phyloP scores from a whole-genome alignment of 768 basidiomycete species.

The Lepiota brunneoincarnata region DNA sequence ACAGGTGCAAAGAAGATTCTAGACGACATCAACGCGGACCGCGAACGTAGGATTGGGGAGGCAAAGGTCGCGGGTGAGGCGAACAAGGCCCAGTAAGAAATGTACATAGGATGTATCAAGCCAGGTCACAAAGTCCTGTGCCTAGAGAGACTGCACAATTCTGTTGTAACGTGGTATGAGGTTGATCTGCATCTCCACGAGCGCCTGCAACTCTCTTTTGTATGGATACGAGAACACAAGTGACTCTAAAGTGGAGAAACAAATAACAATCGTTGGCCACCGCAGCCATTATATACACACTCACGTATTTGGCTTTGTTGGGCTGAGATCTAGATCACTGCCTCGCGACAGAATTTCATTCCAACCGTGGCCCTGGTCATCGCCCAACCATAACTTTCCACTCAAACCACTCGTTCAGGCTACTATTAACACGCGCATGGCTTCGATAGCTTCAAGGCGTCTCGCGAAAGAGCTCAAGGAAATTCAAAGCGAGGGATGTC shows the following conservation, averaged over 20 bases:
- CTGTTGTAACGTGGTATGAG: slow-evolving; percentile 14
- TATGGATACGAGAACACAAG: slow-evolving; percentile 45
- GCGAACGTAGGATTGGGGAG: slow-evolving; percentile 44
- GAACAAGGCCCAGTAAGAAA: background rate
- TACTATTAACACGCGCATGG: slow-evolving; percentile 35
- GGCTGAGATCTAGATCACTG: slow-evolving; percentile 11
- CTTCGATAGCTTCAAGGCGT: slow-evolving; percentile 61
- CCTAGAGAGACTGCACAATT: slow-evolving; percentile 17
- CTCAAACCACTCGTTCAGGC: background rate
- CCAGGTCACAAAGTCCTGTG: slow-evolving; percentile 25
- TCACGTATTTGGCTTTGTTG: slow-evolving; percentile 36
- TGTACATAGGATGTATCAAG: slow-evolving; percentile 21
- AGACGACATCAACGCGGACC: slow-evolving; percentile 76
- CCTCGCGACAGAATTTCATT: background rate
- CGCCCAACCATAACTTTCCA: background rate
- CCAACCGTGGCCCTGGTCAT: too few species aligned
- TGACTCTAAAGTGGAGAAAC: slow-evolving; percentile 71
- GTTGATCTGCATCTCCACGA: slow-evolving; percentile 63
- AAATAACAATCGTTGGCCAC: slow-evolving; percentile 19
- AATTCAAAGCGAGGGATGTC: slow-evolving; percentile 63
- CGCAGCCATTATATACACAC: slow-evolving; percentile 24
- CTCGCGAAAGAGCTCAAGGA: slow-evolving; percentile 72
- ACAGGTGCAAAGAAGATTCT: slow-evolving; percentile 78
- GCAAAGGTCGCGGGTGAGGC: slow-evolving; percentile 32
- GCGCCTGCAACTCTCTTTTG: slow-evolving; percentile 56